phyloP scores from a whole-genome alignment of 345 rosid species.

The Erodium maritimum region DNA sequence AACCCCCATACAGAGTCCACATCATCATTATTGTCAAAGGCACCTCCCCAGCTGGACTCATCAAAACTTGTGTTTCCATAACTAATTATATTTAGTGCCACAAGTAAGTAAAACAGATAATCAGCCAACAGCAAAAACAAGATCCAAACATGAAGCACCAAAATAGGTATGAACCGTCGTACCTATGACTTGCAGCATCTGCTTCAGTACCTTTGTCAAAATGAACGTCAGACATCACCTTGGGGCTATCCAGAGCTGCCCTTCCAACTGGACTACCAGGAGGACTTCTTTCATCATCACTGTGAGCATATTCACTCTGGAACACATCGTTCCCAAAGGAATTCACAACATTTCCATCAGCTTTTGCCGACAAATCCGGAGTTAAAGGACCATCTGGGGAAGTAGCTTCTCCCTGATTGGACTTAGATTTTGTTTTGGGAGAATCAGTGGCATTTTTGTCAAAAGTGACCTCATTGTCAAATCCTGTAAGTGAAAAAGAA shows the following conservation, averaged over 20 bases:
- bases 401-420: constrained; percentile 36
- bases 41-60: constrained; percentile 96
- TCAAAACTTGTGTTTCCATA: constrained; percentile 49
- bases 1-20: constrained; percentile 91
- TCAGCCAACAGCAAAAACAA: neutral
- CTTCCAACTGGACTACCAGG: constrained; percentile 61
- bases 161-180: neutral
- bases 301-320: constrained; percentile 51
- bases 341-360: constrained; percentile 33
- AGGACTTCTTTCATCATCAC: constrained; percentile 95
- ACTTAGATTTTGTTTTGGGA: constrained; percentile 24
- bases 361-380: constrained; percentile 38
- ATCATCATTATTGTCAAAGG: constrained; percentile 84
- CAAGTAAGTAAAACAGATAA: neutral
- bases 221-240: constrained; percentile 41
- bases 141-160: neutral
- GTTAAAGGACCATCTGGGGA: constrained; percentile 40
- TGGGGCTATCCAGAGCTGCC: constrained; percentile 45
- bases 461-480: constrained; percentile 62
- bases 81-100: neutral
- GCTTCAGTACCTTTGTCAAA: constrained; percentile 52
- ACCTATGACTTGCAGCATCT: constrained; percentile 49
- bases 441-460: constrained; percentile 29
- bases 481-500: constrained; percentile 41
- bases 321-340: constrained; percentile 30